Percentiles rank a stretch among this genome's conserved stretches.
These are phyloP conservation scores for Suzukiozyma palmioleophila DNA, from an alignment of 1,139 yeast species.

Conservation along the genomic window DNA sequence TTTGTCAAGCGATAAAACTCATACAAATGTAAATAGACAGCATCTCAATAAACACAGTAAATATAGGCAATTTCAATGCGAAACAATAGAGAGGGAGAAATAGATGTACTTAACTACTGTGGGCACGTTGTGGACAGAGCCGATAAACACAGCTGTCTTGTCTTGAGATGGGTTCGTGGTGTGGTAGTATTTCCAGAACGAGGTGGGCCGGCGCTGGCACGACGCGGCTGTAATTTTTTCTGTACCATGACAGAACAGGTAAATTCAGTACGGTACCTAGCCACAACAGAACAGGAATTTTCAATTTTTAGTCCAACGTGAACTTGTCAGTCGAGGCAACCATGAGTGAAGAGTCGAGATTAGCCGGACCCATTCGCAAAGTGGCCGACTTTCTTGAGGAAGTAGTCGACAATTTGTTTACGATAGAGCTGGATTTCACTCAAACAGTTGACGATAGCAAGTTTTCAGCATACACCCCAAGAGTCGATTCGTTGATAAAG, in stretches of 20 bases:
- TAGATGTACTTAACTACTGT: no score
- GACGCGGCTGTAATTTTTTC: no score
- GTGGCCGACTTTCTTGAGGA: neutral
- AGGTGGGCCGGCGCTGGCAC: no score
- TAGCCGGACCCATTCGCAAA: constrained; percentile 1
- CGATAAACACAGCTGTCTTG: no score
- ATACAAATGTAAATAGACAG: neutral
- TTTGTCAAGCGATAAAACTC: neutral
- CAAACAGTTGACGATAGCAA: neutral
- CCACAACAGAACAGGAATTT: no score
- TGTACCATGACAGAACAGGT: no score
- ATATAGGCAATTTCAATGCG: neutral
- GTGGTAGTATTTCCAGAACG: no score
- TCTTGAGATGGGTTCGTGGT: no score
- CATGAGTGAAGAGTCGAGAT: constrained; percentile 1
- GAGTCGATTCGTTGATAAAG: neutral
- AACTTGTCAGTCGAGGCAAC: neutral
- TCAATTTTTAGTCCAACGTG: no score
- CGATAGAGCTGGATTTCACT: neutral
- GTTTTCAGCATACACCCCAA: neutral
- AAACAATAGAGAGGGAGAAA: no score
- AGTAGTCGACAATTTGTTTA: neutral
- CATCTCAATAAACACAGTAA: neutral
- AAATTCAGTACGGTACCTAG: no score
- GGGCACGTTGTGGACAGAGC: no score